Base-by-base conservation (phyloP, 2,329 filamentous ascomycete species). In the Sporothrix mexicana region DNA sequence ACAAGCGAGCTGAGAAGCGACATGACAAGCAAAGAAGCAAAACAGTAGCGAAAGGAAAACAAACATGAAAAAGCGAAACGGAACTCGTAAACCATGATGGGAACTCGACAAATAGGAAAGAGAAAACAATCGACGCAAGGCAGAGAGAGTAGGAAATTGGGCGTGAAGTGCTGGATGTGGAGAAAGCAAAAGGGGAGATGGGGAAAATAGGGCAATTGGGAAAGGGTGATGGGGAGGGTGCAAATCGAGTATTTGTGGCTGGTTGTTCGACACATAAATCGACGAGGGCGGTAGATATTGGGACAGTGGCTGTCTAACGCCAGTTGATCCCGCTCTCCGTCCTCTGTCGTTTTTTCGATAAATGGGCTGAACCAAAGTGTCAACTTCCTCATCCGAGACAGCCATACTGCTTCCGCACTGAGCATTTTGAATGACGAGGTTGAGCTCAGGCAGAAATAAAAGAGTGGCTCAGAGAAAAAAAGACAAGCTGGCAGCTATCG, bases 1-100 rank as follows among this genome's bases (percentile, higher is more conserved):
- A 80, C 78, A 80, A 82, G 80, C 79, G 80, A 75, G 73, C 74
- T 76, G 74, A 70, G 75, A 78, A 76, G 75, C 77, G 77, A 78
- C 75, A 78, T 78, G 77, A 78, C 78, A 79, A 77, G 77, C 75
- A 74, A 75, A 79, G 78, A 78, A 71, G 68, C 30, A 71, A 9
- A 62, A 49, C 6, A 64, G 25, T 6, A 10, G 6, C 30, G 30
- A 49, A 23, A 53, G 55, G 25, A 49, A 72, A 72, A 45, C 9
- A 30, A 45, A 51, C n/a, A 23, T 20, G 36, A 20, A 36, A 4
- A 36, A 36, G 30, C 30, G 3, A 43, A 25, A 66, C 36, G 17
- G 15, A 62, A 62, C 69, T 71, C 45, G 69, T 57, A 55, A 53
- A 23, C 67, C 67, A 57, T 69, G 57, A 25, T 43, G 55, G 36